Evolutionary conservation across 2,329 filamentous ascomycete species (phyloP), one percentile per base, ranked within the genome.

Genomic region (Ceratocystis eucalypticola): DNA sequence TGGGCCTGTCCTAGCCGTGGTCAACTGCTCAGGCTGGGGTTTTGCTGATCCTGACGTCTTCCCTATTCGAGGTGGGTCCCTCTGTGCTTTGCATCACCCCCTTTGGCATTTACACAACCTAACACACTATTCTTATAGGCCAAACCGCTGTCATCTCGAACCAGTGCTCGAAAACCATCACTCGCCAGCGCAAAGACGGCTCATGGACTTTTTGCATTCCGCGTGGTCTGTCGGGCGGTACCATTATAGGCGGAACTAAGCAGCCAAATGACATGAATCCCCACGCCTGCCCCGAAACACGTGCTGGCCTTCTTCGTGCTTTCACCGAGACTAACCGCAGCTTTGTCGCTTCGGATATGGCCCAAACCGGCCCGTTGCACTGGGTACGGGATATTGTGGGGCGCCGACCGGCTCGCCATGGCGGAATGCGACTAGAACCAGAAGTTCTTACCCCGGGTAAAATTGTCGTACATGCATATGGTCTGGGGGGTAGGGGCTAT

Each of bases 171-270:
- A 74, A 71, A 4, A 78, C 76, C 2, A 76, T 88, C 22, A 88
- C 86, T 2, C 78, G 81, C 30, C 84, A 88, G 70, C 82, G 84
- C 70, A 77, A 77, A 0, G 84, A 88, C 71, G 85, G 85, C 0
- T 79, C 77, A 7, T 87, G 84, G 83, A 79, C 80, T 0, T 87
- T 88, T 69, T 79, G 80, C 59, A 82, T 88, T 5, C 84, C 85
- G 0, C 79, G 86, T 1, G 80, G 80, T 7, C 80, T 84, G 30
- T 77, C 82, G 44, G 85, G 85, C 2, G 85, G 85, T 2, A 88
- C 85, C 0, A 77, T 88, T 48, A 80, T 88, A 22, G 86, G 85
- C 4, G 85, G 85, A 0, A 88, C 84, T 8, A 87, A 86, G 72
- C 81, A 87, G 71, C 77, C 79, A 0, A 74, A 80, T 66, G 76